Percentiles rank a stretch among this genome's conserved stretches.
phyloP scores from a whole-genome alignment of 257 asterid genomes.

The Penstemon newberryi region DNA sequence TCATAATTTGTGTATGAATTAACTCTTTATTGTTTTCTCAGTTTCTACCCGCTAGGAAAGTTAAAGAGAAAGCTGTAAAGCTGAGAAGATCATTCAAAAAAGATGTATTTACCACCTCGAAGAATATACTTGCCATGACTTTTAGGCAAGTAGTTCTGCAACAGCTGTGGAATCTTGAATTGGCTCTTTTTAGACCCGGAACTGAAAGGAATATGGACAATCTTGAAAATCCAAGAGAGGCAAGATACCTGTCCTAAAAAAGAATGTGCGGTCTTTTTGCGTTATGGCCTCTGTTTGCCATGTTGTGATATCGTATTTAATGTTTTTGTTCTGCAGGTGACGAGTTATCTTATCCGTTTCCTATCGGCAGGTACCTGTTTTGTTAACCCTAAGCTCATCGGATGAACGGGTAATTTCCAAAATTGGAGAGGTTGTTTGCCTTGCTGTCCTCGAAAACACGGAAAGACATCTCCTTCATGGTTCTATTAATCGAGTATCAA shows the following conservation, averaged over 20 bases:
- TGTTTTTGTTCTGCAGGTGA: constrained; percentile 85
- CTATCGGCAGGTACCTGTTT: constrained; percentile 86
- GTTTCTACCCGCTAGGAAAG: constrained; percentile 84
- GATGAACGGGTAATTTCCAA: constrained; percentile 58
- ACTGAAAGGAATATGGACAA: constrained; percentile 62
- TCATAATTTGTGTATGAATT: background rate
- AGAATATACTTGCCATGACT: constrained; percentile 83
- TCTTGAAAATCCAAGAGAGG: constrained; percentile 82
- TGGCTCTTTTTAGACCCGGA: constrained; percentile 67
- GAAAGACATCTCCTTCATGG: constrained; percentile 41
- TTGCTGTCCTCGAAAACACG: constrained; percentile 59
- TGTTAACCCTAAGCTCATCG: constrained; percentile 59
- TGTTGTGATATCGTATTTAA: constrained; percentile 47
- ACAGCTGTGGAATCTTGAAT: constrained; percentile 76
- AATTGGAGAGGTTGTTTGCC: constrained; percentile 81
- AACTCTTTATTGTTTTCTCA: constrained; percentile 34
- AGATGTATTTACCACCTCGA: constrained; percentile 51
- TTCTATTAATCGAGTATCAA: constrained; percentile 34
- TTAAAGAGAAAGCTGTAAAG: constrained; percentile 67
- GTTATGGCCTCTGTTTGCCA: constrained; percentile 19
- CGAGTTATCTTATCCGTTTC: constrained; percentile 81
- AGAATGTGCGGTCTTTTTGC: constrained; percentile 15
- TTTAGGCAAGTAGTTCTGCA: constrained; percentile 80
- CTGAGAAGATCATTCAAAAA: constrained; percentile 53
- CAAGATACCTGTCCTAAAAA: constrained; percentile 28